These are phyloP conservation scores for Ambrosiella beaveri DNA, from an alignment of 2,329 filamentous ascomycete species.

Conservation along the genomic window DNA sequence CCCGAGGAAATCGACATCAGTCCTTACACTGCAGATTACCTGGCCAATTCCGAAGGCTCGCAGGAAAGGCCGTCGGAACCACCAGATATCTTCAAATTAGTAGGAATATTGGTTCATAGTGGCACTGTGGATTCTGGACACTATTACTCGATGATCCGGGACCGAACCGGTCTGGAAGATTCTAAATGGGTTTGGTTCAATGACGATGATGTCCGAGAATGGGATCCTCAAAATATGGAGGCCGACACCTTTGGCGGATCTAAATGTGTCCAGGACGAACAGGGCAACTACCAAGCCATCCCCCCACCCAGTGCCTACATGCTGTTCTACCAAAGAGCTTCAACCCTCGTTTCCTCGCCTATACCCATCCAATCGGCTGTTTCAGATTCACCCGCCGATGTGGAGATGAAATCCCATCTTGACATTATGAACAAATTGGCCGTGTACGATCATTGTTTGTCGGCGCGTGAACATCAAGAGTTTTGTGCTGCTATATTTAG, in stretches of 20 bases:
- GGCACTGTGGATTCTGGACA: slow-evolving; percentile 89
- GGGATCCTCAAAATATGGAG: slow-evolving; percentile 58
- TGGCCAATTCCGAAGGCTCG: slow-evolving; percentile 40
- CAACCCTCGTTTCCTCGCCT: slow-evolving; percentile 29
- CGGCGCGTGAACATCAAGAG: slow-evolving; percentile 51
- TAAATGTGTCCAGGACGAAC: slow-evolving; percentile 28
- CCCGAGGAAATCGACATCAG: slow-evolving; percentile 70
- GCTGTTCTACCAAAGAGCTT: slow-evolving; percentile 83
- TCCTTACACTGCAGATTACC: slow-evolving; percentile 73
- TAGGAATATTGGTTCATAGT: slow-evolving; percentile 86
- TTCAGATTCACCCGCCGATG: background rate
- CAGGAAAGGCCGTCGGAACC: no score
- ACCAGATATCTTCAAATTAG: slow-evolving; percentile 75
- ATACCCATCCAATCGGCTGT: background rate
- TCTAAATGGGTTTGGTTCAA: slow-evolving; percentile 81
- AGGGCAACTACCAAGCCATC: background rate
- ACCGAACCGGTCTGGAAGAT: slow-evolving; percentile 41
- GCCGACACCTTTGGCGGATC: slow-evolving; percentile 63
- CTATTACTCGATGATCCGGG: slow-evolving; percentile 90
- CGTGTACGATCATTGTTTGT: slow-evolving; percentile 61
- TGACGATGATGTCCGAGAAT: slow-evolving; percentile 62
- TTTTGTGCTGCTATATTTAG: slow-evolving; percentile 49
- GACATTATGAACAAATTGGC: slow-evolving; percentile 45
- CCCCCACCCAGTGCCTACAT: slow-evolving; percentile 74
- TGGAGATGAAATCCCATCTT: background rate